These are phyloP conservation scores for Mycena leptocephala DNA, from an alignment of 768 basidiomycete species.

Conservation along the genomic window DNA sequence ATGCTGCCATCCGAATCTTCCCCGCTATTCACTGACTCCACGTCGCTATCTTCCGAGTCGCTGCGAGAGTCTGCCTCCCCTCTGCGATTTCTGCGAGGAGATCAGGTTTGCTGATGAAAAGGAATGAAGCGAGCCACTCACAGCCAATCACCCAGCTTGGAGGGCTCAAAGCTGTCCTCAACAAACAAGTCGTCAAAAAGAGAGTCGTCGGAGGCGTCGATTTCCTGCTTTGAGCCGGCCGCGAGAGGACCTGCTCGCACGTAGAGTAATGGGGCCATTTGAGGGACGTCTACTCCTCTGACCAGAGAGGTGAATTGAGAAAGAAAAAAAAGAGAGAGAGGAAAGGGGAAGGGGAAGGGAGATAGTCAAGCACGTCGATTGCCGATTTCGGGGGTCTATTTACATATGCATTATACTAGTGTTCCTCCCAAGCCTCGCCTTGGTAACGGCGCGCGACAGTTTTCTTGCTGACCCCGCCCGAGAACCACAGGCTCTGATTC, in stretches of 20 bases:
- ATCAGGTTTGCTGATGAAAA: neutral
- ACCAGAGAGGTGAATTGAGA: neutral
- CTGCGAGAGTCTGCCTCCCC: neutral
- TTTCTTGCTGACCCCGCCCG: too few relatives aligned
- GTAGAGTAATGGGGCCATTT: neutral
- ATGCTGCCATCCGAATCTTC: neutral
- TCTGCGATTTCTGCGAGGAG: neutral
- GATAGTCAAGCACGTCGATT: neutral
- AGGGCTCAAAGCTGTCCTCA: neutral
- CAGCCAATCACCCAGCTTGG: neutral
- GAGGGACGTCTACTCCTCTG: neutral
- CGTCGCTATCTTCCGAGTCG: neutral
- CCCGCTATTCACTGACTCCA: neutral
- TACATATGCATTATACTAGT: too few relatives aligned
- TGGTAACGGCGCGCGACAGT: too few relatives aligned
- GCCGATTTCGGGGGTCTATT: too few relatives aligned
- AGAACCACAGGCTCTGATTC: too few relatives aligned
- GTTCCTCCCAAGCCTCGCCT: too few relatives aligned
- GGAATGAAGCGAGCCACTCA: neutral
- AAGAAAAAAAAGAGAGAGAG: too few relatives aligned
- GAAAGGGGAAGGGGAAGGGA: neutral
- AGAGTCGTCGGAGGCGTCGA: neutral
- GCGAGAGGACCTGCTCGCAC: neutral
- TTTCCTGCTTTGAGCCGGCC: too few relatives aligned
- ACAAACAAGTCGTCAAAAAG: neutral